Evolutionary conservation across 148 eudicot species (phyloP), one percentile per base, ranked within the genome.

Genomic region (Silene latifolia): DNA sequence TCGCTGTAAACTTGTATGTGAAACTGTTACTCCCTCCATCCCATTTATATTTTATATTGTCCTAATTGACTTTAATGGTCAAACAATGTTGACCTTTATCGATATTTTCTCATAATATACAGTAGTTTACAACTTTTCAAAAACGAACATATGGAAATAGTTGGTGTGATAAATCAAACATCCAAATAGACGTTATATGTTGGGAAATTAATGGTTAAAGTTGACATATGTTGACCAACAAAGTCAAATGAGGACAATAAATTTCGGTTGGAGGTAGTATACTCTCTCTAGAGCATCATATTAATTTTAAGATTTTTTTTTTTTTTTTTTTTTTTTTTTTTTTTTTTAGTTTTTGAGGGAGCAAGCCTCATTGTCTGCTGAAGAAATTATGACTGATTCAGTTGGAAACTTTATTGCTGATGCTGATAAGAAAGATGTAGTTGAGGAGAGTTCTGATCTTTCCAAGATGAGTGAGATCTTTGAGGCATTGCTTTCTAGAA

Each of bases 271-370:
- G 56, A 51, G 56, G 17, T 15, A 14, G 56, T 70, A 53, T 53
- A 13, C 54, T 35, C n/a, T 76, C 19, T 68, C 44, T 77, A 56
- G 25, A 48, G 35, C 4, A 25, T 60, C 60, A 24, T 82, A 60
- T 17, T 80, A 72, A 78, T 76, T 12, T 11, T 48, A 18, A 25
- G 23, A 71, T 17, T 77, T 39, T 32, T 32, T 54, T 25, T 64
- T 70, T 68, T 76, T 63, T 81, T 68, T 76, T 63, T 81, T n/a
- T 17, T 77, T 39, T 32, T 32, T 54, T 25, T 64, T 70, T 68
- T 76, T 63, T 81, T 68, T 76, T 63, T 81, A 94, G 98, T 94
- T 88, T 85, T 70, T 94, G 83, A 88, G 88, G 80, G 97, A 94
- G 86, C 98, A 91, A 84, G 97, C 90, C 48, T 87, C 88, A 56